Base-by-base conservation (phyloP, 2,329 filamentous ascomycete species). In the Lasiodiplodia sp. region DNA sequence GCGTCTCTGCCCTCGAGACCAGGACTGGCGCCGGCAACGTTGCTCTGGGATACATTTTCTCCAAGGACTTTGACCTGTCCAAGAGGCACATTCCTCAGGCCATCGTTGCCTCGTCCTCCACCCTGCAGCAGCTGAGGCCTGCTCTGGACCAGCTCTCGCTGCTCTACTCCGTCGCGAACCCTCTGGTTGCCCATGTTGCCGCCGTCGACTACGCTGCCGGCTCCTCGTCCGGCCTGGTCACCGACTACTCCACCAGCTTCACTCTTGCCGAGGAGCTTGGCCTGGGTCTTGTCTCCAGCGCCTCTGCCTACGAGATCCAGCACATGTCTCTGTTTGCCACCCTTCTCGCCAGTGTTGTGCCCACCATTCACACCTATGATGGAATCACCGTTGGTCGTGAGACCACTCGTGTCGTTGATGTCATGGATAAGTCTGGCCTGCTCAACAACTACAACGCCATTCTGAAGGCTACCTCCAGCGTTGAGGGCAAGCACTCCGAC, bases 41-140 rank as follows among this genome's bases (percentile, higher is more conserved):
- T 77, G 94, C 96, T 25, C 87, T 99, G 60, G 96, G 96, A 68
- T 99, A 99, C 83, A 92, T 98, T 79, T 99, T 98, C 86, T 97
- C 94, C 70, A 93, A 93, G 76, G 96, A 99, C 82, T 97, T 97
- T 76, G 94, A 98, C 79, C 82, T 97, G 75, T 89, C 88, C 84
- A 97, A 96, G 86, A 90, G 94, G 73, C 90, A 96, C 78, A 90
- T 97, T 69, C 95, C 96, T 2, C 96, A 99, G 86, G 90, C 93
- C 18, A 90, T 99, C 71, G 83, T 99, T 71, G 95, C 94, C 11
- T 93, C 94, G 2, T 94, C 94, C 0, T 90, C 92, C 56, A 95
- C 91, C 72, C 84, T 99, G 72, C 88, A 89, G 70, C 91, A 92
- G 77, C 87, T 99, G 76, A 92, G 94, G 52, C 84, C 90, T n/a